Evolutionary conservation across 305 asterid genomes (phyloP).

Genomic region (Solanum hybrid): DNA sequence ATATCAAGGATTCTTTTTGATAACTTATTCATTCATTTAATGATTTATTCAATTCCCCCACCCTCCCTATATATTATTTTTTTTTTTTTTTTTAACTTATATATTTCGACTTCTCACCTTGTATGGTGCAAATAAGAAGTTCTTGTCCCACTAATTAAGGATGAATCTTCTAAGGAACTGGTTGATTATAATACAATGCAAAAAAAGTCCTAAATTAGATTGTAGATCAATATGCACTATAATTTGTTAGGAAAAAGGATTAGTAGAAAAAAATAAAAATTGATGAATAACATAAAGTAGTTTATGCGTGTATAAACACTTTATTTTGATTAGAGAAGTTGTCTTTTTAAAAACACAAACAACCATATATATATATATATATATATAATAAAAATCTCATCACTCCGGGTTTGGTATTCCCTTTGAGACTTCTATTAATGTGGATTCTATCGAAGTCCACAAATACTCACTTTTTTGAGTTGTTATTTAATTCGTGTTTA

Average conservation of each 20-base stretch:
- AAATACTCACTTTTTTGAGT: background rate
- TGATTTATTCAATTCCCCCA: background rate
- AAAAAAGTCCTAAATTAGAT: background rate
- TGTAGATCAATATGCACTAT: background rate
- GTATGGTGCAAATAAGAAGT: background rate
- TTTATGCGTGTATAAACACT: background rate
- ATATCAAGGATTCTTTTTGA: background rate
- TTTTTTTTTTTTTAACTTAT: background rate
- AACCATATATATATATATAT: no score
- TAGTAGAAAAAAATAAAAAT: no score
- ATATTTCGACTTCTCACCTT: background rate
- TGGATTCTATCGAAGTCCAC: background rate
- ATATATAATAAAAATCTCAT: background rate
- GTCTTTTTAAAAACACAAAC: no score
- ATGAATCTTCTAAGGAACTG: background rate
- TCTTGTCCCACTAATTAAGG: background rate
- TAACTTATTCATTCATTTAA: background rate
- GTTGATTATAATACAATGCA: background rate
- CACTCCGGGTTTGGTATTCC: background rate
- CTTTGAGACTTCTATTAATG: background rate
- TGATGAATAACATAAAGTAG: background rate
- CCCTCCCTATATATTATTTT: background rate
- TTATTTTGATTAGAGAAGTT: background rate
- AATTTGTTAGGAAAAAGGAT: background rate
- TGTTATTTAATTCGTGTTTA: background rate